A percentile compares a stretch with the other conserved stretches of the same genome.
Conservation (phyloP, 1,284 basidiomycete species). For the Papiliotrema fonsecae region DNA sequence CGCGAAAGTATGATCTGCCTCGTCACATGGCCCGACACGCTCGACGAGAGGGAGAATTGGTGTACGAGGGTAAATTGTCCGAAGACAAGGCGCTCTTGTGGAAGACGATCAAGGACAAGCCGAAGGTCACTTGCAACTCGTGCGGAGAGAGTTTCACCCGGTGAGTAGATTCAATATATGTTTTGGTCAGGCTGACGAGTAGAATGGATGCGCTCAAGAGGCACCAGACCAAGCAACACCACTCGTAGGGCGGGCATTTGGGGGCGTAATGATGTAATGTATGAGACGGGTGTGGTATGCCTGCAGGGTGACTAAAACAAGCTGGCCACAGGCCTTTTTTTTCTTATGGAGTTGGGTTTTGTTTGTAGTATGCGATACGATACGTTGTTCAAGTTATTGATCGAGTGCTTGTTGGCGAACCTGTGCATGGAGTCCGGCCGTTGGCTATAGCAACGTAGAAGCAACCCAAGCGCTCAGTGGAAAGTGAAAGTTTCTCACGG, state of each 20-base stretch:
- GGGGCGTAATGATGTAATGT: background rate
- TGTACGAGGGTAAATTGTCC: conserved; percentile 38
- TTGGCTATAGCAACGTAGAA: too few relatives aligned
- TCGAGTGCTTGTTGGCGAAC: too few relatives aligned
- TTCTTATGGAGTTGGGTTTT: too few relatives aligned
- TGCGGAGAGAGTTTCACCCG: conserved; percentile 43
- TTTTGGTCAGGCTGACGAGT: background rate
- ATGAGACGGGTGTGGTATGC: too few relatives aligned
- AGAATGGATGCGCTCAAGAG: conserved; percentile 45
- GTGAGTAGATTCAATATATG: conserved; percentile 14
- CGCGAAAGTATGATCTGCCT: conserved; percentile 45
- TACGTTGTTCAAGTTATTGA: too few relatives aligned
- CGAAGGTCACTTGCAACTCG: conserved; percentile 33
- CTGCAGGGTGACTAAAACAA: too few relatives aligned
- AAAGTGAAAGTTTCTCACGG: too few relatives aligned
- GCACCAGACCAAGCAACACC: conserved; percentile 44
- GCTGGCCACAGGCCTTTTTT: too few relatives aligned
- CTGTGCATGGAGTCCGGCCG: too few relatives aligned
- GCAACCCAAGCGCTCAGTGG: too few relatives aligned
- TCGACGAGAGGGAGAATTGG: conserved; percentile 41
- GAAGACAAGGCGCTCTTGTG: conserved; percentile 44
- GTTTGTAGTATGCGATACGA: too few relatives aligned
- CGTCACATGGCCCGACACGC: conserved; percentile 46
- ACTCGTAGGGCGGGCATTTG: conserved; percentile 3
- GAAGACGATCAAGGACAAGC: conserved; percentile 43